Conservation (phyloP, 192 early-diverging fungal genomes). For the Diversispora epigaea region DNA sequence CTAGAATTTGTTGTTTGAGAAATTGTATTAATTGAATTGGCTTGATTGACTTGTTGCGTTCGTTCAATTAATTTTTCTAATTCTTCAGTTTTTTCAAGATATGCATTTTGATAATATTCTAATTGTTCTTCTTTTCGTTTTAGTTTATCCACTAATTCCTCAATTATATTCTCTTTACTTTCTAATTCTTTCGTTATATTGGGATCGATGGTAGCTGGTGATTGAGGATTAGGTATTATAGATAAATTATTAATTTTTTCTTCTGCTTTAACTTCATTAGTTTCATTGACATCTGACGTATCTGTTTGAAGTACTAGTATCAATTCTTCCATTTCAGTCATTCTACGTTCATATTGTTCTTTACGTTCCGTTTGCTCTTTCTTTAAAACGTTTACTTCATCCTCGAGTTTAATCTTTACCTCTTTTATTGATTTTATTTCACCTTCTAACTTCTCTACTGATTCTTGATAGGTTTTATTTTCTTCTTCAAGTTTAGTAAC, state of each 20-base stretch:
- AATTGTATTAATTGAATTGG: not conserved
- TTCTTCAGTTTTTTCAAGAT: slow-evolving; percentile 31
- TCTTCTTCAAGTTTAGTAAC: slow-evolving; percentile 7
- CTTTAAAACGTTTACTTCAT: slow-evolving; percentile 3
- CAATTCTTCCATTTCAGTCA: slow-evolving; percentile 22
- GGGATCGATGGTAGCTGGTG: not conserved
- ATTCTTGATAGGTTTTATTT: not conserved
- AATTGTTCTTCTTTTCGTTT: slow-evolving; percentile 31
- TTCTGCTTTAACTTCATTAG: not conserved
- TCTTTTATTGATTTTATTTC: slow-evolving; percentile 8
- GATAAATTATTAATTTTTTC: not conserved
- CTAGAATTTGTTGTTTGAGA: not conserved
- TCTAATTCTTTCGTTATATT: slow-evolving; percentile 24
- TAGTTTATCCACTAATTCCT: slow-evolving; percentile 27
- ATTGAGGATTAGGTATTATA: not conserved
- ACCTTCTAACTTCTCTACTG: slow-evolving; percentile 10
- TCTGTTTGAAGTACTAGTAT: not conserved
- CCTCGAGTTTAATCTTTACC: slow-evolving; percentile 1
- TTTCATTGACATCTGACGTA: not conserved
- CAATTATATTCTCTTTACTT: slow-evolving; percentile 27
- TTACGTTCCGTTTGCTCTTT: not conserved
- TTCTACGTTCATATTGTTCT: slow-evolving; percentile 16
- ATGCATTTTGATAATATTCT: slow-evolving; percentile 34
- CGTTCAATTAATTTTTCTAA: slow-evolving; percentile 14
- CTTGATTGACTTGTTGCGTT: not conserved